Evolutionary conservation across 2,329 filamentous ascomycete species (phyloP), one percentile per base, ranked within the genome.

Genomic region (Cladosporium sp.): DNA sequence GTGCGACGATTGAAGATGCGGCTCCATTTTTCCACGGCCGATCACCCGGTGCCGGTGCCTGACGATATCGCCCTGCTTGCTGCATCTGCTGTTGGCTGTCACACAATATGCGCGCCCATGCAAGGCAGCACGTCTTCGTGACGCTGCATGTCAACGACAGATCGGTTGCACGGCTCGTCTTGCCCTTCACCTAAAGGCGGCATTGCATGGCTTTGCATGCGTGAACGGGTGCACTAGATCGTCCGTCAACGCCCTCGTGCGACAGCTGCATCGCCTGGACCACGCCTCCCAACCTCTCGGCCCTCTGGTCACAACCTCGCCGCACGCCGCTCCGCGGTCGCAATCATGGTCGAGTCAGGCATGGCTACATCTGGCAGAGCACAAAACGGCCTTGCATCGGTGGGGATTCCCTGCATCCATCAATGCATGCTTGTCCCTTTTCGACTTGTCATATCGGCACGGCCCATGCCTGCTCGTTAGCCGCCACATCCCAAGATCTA

Each of bases 371-470:
- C 43, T 30, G 43, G 14, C 12, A 40, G n/a, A 22, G 22, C 25
- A n/a, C 15, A 20, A 42, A 40, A 42, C 51, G 51, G 19, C 25
- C 22, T 30, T 37, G 37, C 37, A 40, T 40, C 37, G 17, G 51
- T 54, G 51, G 51, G 37, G 37, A 25, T 30, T 34, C 51, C 37
- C 51, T 42, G 51, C 51, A 37, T 15, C 37, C 12, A 54, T 54
- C 19, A 28, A 9, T 12, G 30, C 30, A 25, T 25, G 25, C 4
- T 2, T 5, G 4, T 30, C 22, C 15, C 43, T 20, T 30, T 47
- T 30, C 43, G 19, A 19, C 43, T 14, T 47, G 37, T 40, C 43
- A 19, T 19, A 40, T 40, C 38, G 30, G 28, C 43, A 47, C 25
- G 25, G 22, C 28, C 43, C 43, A 47, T 7, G 12, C 25, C 22